Base-by-base conservation (phyloP, 306 rosid species). In the Carpinus fangiana region DNA sequence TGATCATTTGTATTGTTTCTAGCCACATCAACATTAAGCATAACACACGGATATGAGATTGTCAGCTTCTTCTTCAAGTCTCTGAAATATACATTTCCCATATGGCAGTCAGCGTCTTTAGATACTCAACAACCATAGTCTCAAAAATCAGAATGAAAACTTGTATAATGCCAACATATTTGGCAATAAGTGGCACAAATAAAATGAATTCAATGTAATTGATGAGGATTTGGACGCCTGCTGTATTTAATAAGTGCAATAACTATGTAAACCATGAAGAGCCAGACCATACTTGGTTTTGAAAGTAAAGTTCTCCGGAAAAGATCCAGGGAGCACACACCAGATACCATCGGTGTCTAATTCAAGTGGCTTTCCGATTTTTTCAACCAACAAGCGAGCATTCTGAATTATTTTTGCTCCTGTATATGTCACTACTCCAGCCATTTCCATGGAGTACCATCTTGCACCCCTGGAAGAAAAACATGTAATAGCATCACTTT, bases 391-490 rank as follows among this genome's bases (percentile, higher is more conserved):
- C 79, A 95, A 74, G 48, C 98, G 93, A 53, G 98, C 98, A 88
- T 92, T 95, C 89, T 95, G 98, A 81, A 95, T 95, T 47, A 95
- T 95, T 90, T 95, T 95, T 71, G 98, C 98, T 79, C 98, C 98
- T 54, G 98, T 95, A 86, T 95, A 92, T n/a, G 98, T 95, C 83
- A 95, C 98, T 69, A 95, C 98, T 54, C 98, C 98, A 74, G 98
- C 98, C 98, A 95, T 95, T 92, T 95, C 98, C 98, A 95, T 95
- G 36, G 98, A 95, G 80, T 95, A 95, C 98, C 98, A 95, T 89
- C 98, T 88, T 66, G 98, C 98, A 70, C 98, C 98, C 88, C 98
- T 95, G 81, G 73, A 65, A 79, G 75, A 80, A 34, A 81, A 77
- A 77, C 68, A 82, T 73, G 50, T n/a, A 68, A 87, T 47, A 74